Percentiles rank a stretch among this genome's conserved stretches.
Evolutionary conservation across 306 rosid genomes (phyloP).

Genomic region (Cicer yamashitae): DNA sequence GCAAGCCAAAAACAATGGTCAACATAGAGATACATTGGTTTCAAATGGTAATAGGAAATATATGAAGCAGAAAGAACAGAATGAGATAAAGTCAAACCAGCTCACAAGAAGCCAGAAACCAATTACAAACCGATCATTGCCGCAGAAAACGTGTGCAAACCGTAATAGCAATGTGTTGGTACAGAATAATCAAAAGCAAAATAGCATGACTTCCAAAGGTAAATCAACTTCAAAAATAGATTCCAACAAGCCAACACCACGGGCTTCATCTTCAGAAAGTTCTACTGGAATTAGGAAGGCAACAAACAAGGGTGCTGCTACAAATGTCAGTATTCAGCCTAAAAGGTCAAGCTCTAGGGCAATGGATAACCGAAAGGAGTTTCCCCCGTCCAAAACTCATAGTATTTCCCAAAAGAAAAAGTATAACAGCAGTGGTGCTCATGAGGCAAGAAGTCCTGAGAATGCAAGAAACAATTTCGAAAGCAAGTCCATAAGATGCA

Average conservation of each 20-base stretch:
- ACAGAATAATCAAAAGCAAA: slow-evolving; percentile 88
- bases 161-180: slow-evolving; percentile 58
- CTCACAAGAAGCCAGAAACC: slow-evolving; percentile 57
- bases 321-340: slow-evolving; percentile 53
- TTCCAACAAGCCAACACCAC: slow-evolving; percentile 50
- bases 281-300: slow-evolving; percentile 53
- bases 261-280: slow-evolving; percentile 50
- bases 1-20: slow-evolving; percentile 59
- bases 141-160: slow-evolving; percentile 56
- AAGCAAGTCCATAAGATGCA: slow-evolving; percentile 65
- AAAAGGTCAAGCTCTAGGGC: slow-evolving; percentile 51
- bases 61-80: slow-evolving; percentile 58
- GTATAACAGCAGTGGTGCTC: slow-evolving; percentile 47
- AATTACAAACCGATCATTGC: slow-evolving; percentile 49
- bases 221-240: slow-evolving; percentile 56
- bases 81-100: slow-evolving; percentile 58
- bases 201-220: slow-evolving; percentile 55
- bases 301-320: slow-evolving; percentile 53
- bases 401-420: slow-evolving; percentile 50
- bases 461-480: slow-evolving; percentile 42
- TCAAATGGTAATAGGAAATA: slow-evolving; percentile 51
- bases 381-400: slow-evolving; percentile 50
- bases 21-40: slow-evolving; percentile 51
- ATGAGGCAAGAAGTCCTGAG: slow-evolving; percentile 49
- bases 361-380: slow-evolving; percentile 53